Percentiles rank a stretch among this genome's conserved stretches.
These are phyloP conservation scores for Endogone sp. DNA, from an alignment of 192 early-diverging fungal genomes.

Conservation along the genomic window DNA sequence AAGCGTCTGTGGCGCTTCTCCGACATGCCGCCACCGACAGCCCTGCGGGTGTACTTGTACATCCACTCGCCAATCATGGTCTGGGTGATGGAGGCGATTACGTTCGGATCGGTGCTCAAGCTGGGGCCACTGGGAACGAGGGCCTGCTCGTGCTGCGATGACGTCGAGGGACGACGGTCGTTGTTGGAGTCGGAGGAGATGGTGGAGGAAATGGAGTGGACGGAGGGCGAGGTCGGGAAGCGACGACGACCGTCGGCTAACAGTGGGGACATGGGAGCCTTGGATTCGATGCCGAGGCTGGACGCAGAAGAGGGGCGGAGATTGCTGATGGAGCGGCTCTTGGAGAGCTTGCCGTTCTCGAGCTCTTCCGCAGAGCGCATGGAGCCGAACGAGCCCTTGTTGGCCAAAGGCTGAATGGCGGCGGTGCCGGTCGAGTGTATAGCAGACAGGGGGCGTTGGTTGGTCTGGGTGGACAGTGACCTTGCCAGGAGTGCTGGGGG, in stretches of 20 bases:
- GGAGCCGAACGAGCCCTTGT: too few species aligned
- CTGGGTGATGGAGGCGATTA: constrained; percentile 67
- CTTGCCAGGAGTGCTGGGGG: constrained; percentile 6
- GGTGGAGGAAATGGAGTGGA: neutral
- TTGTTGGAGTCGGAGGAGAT: constrained; percentile 3
- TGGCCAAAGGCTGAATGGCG: constrained; percentile 5
- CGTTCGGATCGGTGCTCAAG: constrained; percentile 47
- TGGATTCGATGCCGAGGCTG: neutral
- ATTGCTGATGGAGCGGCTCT: constrained; percentile 1
- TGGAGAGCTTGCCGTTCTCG: neutral
- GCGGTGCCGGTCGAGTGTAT: constrained; percentile 3
- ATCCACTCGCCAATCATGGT: constrained; percentile 78
- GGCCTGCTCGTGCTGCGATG: constrained; percentile 13
- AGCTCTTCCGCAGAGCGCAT: neutral
- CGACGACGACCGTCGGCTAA: constrained; percentile 16
- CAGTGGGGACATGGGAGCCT: neutral
- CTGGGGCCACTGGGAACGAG: constrained; percentile 16
- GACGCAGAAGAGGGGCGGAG: neutral
- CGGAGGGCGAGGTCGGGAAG: constrained; percentile 8
- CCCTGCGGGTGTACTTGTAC: constrained; percentile 66
- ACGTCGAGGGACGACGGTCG: constrained; percentile 2
- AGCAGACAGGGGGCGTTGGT: constrained; percentile 9
- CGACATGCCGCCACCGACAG: constrained; percentile 39
- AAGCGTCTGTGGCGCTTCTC: constrained; percentile 66
- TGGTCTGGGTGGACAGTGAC: constrained; percentile 12